Evolutionary conservation across 148 eudicot species (phyloP).

Genomic region (Tetragonia tetragonoides): DNA sequence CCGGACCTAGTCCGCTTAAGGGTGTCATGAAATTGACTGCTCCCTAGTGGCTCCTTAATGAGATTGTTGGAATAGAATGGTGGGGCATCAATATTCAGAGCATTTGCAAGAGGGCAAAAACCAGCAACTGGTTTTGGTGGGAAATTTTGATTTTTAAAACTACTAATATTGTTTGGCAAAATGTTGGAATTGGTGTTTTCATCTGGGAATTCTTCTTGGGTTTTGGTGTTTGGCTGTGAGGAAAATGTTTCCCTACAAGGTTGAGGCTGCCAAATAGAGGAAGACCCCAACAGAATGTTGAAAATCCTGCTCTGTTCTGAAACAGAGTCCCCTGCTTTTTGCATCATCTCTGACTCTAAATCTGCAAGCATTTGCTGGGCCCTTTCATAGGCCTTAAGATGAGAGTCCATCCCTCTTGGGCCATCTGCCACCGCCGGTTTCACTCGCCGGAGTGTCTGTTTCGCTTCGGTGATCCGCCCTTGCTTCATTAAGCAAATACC

Average conservation of each 20-base stretch:
- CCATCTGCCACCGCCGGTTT: slow-evolving; percentile 77
- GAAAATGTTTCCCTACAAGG: slow-evolving; percentile 67
- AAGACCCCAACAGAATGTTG: slow-evolving; percentile 72
- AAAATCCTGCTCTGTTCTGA: slow-evolving; percentile 75
- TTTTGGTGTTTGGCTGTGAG: slow-evolving; percentile 18
- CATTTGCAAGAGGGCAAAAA: slow-evolving; percentile 29
- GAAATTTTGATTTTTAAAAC: not conserved
- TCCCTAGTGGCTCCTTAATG: slow-evolving; percentile 12
- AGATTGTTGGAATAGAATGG: slow-evolving; percentile 62
- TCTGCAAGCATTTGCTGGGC: slow-evolving; percentile 92
- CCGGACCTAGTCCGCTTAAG: slow-evolving; percentile 85
- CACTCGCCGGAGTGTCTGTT: slow-evolving; percentile 68
- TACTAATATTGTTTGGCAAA: slow-evolving; percentile 6
- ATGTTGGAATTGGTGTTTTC: slow-evolving; percentile 53
- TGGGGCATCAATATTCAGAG: slow-evolving; percentile 61
- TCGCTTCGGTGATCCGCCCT: slow-evolving; percentile 82
- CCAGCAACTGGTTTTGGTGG: slow-evolving; percentile 28
- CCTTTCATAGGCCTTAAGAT: slow-evolving; percentile 93
- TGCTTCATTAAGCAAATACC: slow-evolving; percentile 96
- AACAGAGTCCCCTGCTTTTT: slow-evolving; percentile 52
- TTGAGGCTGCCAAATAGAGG: slow-evolving; percentile 96
- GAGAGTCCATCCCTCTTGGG: slow-evolving; percentile 88
- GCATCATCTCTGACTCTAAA: slow-evolving; percentile 84
- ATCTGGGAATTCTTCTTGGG: slow-evolving; percentile 51
- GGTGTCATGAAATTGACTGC: slow-evolving; percentile 42